A percentile compares a stretch with the other conserved stretches of the same genome.
Conservation (phyloP, 2,329 filamentous ascomycete species). For the Colletotrichum aenigma region DNA sequence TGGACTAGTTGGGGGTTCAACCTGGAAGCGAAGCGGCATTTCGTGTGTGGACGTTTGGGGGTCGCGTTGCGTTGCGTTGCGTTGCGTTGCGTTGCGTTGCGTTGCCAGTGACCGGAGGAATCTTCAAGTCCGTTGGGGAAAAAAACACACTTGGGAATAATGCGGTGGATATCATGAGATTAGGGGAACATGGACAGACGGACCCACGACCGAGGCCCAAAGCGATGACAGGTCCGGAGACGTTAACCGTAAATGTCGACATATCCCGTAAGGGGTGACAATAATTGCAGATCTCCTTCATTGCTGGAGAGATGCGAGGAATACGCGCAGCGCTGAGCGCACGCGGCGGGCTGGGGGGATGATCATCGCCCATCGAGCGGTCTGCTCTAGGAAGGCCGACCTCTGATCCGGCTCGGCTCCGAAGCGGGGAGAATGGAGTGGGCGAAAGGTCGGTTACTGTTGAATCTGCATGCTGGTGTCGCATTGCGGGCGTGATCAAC, state of each 20-base stretch:
- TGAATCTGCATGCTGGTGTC: neutral
- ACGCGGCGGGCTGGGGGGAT: neutral
- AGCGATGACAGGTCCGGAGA: neutral
- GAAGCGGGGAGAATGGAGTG: neutral
- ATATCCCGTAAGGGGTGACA: neutral
- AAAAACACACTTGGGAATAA: neutral
- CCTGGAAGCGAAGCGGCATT: conserved; percentile 3
- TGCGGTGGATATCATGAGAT: conserved; percentile 5
- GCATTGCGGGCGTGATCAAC: neutral
- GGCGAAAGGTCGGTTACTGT: neutral
- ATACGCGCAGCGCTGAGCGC: neutral
- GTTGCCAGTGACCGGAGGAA: neutral
- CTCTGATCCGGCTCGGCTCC: conserved; percentile 8
- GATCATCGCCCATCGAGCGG: neutral
- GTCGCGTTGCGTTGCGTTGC: neutral
- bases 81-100: neutral
- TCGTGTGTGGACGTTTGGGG: neutral
- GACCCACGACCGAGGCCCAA: neutral
- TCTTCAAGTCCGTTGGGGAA: neutral
- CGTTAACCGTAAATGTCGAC: conserved; percentile 8
- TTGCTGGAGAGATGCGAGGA: neutral
- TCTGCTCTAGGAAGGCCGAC: neutral
- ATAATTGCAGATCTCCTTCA: neutral
- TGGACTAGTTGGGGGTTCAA: neutral
- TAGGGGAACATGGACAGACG: neutral